Conservation (phyloP, 208 protist species). For the Herpetomonas tarakana region DNA sequence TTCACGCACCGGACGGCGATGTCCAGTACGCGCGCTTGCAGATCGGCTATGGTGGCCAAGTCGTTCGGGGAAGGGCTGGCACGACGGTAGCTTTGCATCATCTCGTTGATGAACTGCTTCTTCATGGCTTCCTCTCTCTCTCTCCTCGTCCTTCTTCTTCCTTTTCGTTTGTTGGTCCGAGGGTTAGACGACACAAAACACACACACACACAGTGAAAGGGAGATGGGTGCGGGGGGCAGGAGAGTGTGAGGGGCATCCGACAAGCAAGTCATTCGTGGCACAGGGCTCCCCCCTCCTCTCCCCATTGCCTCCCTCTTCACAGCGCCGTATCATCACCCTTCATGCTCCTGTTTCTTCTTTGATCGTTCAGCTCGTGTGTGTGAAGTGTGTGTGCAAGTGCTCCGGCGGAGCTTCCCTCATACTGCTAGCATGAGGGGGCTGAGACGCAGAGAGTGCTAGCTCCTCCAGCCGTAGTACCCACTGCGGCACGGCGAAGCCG, state of each 20-base stretch:
- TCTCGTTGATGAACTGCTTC: slow-evolving; percentile 57
- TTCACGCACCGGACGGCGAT: slow-evolving; percentile 75
- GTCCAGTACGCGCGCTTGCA: slow-evolving; percentile 59
- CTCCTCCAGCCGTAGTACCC: no score
- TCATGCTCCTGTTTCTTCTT: no score
- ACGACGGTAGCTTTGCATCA: slow-evolving; percentile 71
- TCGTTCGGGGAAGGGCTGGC: slow-evolving; percentile 27
- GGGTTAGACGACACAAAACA: background rate
- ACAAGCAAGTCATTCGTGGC: no score
- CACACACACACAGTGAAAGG: background rate
- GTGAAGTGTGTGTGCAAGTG: no score
- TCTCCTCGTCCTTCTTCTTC: slow-evolving; percentile 1
- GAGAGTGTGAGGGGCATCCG: background rate
- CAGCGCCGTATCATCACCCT: no score
- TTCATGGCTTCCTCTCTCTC: slow-evolving; percentile 10
- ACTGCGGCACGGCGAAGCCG: no score
- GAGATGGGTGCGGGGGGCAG: background rate
- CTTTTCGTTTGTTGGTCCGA: background rate
- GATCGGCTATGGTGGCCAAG: slow-evolving; percentile 40
- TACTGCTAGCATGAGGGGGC: no score
- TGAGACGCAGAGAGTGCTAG: no score
- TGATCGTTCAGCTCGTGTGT: no score
- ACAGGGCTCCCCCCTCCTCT: no score
- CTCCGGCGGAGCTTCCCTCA: no score
- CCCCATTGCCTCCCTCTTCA: no score